phyloP scores from a whole-genome alignment of 139 green algal genomes.

The Pedinophyceae sp. region DNA sequence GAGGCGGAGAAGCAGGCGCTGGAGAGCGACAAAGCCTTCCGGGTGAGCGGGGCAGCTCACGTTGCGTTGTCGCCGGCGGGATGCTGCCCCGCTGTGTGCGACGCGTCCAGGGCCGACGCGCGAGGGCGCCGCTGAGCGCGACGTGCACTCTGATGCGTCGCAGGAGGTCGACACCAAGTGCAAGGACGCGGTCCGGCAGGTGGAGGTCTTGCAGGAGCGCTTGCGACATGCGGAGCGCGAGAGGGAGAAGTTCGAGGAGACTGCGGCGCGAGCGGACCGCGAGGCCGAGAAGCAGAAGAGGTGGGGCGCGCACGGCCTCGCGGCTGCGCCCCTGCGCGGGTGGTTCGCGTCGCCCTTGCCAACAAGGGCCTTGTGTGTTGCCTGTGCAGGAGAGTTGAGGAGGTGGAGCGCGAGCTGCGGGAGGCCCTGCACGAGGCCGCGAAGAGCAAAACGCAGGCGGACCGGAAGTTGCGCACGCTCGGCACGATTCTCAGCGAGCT shows the following conservation, averaged over 20 bases:
- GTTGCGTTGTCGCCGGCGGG: slow-evolving; percentile 6
- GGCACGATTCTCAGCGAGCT: not conserved
- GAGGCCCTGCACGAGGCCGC: slow-evolving; percentile 38
- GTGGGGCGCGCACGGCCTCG: not conserved
- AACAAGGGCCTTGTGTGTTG: not conserved
- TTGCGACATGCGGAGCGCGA: not conserved
- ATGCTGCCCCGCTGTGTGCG: slow-evolving; percentile 1
- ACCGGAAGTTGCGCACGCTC: not conserved
- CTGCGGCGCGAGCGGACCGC: not conserved
- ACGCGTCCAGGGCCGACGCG: not conserved
- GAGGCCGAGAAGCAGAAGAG: not conserved
- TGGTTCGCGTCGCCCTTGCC: not conserved
- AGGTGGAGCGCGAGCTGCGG: slow-evolving; percentile 48
- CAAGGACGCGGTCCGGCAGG: not conserved
- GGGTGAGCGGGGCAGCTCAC: slow-evolving; percentile 1
- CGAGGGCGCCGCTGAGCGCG: not conserved
- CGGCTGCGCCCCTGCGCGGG: not conserved
- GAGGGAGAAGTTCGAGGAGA: no score
- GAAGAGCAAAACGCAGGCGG: slow-evolving; percentile 19
- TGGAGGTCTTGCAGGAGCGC: not conserved
- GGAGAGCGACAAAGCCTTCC: slow-evolving; percentile 14
- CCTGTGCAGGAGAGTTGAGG: slow-evolving; percentile 15
- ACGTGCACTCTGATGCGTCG: not conserved
- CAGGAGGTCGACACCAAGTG: not conserved
- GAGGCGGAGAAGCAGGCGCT: slow-evolving; percentile 6